Conservation (phyloP, 2,329 filamentous ascomycete species). For the Canariomyces notabilis region DNA sequence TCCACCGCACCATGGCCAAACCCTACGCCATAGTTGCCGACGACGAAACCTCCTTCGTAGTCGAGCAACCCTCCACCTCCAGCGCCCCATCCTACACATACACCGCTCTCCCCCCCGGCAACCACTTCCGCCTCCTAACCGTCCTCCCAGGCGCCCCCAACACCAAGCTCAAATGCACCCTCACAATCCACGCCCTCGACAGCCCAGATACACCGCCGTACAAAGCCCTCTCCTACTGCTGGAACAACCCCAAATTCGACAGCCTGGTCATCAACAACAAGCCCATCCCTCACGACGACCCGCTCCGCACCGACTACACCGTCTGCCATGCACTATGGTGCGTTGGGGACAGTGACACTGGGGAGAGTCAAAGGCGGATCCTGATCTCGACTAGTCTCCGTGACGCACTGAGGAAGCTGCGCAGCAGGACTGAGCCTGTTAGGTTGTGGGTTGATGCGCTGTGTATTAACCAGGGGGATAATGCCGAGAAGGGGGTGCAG, state of each 20-base stretch:
- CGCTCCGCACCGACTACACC: neutral
- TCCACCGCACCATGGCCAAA: neutral
- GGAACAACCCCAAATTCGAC: conserved; percentile 1
- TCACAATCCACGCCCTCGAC: neutral
- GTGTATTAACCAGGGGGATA: conserved; percentile 9
- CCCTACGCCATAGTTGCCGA: neutral
- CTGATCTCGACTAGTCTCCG: conserved; percentile 1
- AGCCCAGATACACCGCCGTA: neutral
- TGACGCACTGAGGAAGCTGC: neutral
- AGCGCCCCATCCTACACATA: neutral
- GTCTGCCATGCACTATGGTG: neutral
- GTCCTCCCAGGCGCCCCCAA: neutral
- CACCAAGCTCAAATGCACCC: neutral
- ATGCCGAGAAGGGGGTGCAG: neutral
- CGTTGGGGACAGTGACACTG: neutral
- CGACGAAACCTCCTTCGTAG: neutral
- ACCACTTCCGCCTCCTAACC: neutral
- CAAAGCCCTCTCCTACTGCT: neutral
- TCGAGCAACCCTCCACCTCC: neutral
- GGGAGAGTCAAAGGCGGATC: too few species aligned
- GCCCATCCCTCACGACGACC: neutral
- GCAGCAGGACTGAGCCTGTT: neutral
- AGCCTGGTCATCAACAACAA: neutral
- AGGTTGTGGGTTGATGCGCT: conserved; percentile 5
- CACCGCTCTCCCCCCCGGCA: neutral